Percentiles rank a stretch among this genome's conserved stretches.
These are phyloP conservation scores for Echites panduratus DNA, from an alignment of 257 asterid species.

Conservation along the genomic window DNA sequence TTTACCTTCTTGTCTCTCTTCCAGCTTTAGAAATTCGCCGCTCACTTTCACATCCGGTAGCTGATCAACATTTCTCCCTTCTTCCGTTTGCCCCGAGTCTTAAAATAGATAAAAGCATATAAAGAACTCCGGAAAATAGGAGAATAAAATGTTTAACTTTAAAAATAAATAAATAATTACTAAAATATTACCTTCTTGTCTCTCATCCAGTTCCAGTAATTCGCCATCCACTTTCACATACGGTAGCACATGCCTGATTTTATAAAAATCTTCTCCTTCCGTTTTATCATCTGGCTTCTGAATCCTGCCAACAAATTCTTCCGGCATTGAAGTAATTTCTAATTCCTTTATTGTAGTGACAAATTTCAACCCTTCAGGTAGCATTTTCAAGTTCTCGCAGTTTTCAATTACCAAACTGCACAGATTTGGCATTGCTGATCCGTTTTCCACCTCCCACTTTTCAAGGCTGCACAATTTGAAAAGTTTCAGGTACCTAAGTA, in stretches of 20 bases:
- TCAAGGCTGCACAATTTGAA: constrained; percentile 13
- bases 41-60: no score
- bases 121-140: no score
- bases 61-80: no score
- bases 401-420: constrained; percentile 10
- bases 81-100: no score
- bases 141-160: no score
- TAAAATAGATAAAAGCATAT: no score
- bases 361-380: constrained; percentile 5
- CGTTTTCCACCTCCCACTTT: constrained; percentile 5
- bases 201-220: no score
- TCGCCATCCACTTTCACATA: no score
- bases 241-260: background rate
- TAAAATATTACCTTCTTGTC: no score
- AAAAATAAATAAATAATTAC: no score
- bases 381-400: constrained; percentile 3
- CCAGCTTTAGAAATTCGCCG: no score
- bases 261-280: background rate
- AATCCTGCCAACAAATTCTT: background rate
- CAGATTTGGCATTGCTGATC: constrained; percentile 24
- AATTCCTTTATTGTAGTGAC: background rate
- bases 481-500: constrained; percentile 21
- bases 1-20: no score
- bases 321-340: constrained; percentile 6
- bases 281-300: background rate